phyloP scores from a whole-genome alignment of 257 asterid species.

The Lithospermum erythrorhizon region DNA sequence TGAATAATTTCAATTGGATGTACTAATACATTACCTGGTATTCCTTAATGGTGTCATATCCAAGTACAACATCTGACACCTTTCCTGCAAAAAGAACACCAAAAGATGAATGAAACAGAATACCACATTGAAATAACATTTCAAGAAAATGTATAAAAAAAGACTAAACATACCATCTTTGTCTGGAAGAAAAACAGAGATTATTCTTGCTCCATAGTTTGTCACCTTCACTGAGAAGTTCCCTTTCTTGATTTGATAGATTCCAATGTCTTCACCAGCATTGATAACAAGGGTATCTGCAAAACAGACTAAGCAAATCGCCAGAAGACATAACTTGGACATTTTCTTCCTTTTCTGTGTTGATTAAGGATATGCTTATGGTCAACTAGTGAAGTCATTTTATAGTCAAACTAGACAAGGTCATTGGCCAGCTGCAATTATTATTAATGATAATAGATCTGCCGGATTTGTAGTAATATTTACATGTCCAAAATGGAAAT shows the following conservation, averaged over 20 bases:
- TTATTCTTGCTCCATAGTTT: constrained; percentile 13
- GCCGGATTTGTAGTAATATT: background rate
- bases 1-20: background rate
- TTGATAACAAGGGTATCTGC: background rate
- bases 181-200: constrained; percentile 15
- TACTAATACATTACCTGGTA: constrained; percentile 8
- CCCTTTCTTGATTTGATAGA: constrained; percentile 3
- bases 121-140: background rate
- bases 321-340: background rate
- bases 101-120: background rate
- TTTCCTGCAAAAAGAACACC: constrained; percentile 2
- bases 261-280: background rate
- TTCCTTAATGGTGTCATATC: constrained; percentile 11
- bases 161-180: constrained; percentile 5
- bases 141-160: background rate
- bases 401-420: too few relatives aligned
- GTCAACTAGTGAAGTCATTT: background rate
- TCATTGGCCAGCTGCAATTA: background rate
- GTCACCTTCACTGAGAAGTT: constrained; percentile 11
- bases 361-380: too few relatives aligned
- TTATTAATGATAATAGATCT: background rate
- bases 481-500: background rate
- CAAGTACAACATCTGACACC: constrained; percentile 11
- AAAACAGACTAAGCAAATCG: background rate
- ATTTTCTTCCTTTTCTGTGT: background rate